Conservation (phyloP, 1,284 basidiomycete species). For the Apiotrichum porosum region DNA sequence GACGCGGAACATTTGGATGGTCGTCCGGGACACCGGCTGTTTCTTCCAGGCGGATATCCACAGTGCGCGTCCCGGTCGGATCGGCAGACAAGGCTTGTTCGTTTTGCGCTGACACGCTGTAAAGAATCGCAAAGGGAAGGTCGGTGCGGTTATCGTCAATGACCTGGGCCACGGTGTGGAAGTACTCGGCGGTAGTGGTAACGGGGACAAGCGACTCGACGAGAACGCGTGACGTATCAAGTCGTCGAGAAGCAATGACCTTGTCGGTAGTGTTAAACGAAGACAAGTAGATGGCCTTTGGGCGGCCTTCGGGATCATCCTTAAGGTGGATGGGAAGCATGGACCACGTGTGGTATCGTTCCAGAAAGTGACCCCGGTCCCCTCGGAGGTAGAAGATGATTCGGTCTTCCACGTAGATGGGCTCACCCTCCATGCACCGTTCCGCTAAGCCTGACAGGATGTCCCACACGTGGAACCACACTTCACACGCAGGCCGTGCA, state of each 20-base stretch:
- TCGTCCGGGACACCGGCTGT: conserved; percentile 17
- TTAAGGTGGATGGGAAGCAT: conserved; percentile 31
- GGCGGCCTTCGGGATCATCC: conserved; percentile 6
- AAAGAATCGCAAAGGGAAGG: conserved; percentile 36
- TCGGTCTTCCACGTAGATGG: conserved; percentile 25
- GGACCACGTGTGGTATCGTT: conserved; percentile 36
- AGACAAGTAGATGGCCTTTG: conserved; percentile 35
- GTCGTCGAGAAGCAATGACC: conserved; percentile 31
- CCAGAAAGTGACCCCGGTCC: conserved; percentile 21
- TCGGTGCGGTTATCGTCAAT: conserved; percentile 34
- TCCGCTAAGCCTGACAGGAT: conserved; percentile 21
- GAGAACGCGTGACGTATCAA: conserved; percentile 28
- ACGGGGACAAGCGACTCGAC: conserved; percentile 30
- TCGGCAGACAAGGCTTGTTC: neutral
- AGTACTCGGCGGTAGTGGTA: conserved; percentile 26
- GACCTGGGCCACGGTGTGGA: conserved; percentile 18
- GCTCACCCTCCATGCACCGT: conserved; percentile 15
- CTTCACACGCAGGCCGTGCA: conserved; percentile 24
- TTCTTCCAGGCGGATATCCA: conserved; percentile 13
- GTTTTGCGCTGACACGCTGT: conserved; percentile 13
- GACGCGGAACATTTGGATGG: conserved; percentile 6
- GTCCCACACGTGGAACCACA: conserved; percentile 29
- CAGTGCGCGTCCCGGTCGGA: neutral
- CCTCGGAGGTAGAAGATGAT: conserved; percentile 20
- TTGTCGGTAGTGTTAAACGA: conserved; percentile 28